phyloP scores from a whole-genome alignment of 352 stramenopile species.

The Peronosclerospora sorghi region DNA sequence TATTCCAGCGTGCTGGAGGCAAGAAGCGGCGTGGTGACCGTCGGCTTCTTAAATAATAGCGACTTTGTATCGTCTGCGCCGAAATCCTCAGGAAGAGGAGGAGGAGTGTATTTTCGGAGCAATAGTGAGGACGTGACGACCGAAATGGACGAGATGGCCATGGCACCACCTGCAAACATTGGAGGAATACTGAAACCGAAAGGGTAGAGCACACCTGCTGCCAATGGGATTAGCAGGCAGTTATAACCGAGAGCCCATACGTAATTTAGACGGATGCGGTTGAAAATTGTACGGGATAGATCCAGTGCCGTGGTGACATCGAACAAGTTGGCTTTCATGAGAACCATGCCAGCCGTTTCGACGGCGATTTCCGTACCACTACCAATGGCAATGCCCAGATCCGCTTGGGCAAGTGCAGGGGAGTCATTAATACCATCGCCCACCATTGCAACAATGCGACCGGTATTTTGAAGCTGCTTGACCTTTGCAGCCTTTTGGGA shows the following conservation, averaged over 20 bases:
- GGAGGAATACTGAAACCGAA: conserved; percentile 90
- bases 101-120: conserved; percentile 86
- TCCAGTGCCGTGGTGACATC: conserved; percentile 96
- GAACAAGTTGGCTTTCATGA: conserved; percentile 82
- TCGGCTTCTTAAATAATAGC: conserved; percentile 75
- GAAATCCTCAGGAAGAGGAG: conserved; percentile 46
- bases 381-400: conserved; percentile 95
- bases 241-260: conserved; percentile 98
- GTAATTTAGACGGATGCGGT: conserved; percentile 95
- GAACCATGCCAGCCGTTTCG: conserved; percentile 92
- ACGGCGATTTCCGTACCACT: conserved; percentile 95
- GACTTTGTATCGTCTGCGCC: conserved; percentile 60
- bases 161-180: conserved; percentile 92
- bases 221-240: conserved; percentile 91
- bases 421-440: conserved; percentile 98
- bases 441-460: conserved; percentile 91
- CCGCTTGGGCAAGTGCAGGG: conserved; percentile 92
- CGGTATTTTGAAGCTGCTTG: conserved; percentile 83
- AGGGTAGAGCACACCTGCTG: conserved; percentile 94
- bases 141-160: conserved; percentile 94
- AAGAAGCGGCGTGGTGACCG: conserved; percentile 54
- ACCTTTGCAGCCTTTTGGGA: conserved; percentile 91
- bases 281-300: conserved; percentile 93
- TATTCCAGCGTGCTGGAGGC: conserved; percentile 57
- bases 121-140: conserved; percentile 92